phyloP scores from a whole-genome alignment of 2,329 filamentous ascomycete species.

The Aspergillus ruber region DNA sequence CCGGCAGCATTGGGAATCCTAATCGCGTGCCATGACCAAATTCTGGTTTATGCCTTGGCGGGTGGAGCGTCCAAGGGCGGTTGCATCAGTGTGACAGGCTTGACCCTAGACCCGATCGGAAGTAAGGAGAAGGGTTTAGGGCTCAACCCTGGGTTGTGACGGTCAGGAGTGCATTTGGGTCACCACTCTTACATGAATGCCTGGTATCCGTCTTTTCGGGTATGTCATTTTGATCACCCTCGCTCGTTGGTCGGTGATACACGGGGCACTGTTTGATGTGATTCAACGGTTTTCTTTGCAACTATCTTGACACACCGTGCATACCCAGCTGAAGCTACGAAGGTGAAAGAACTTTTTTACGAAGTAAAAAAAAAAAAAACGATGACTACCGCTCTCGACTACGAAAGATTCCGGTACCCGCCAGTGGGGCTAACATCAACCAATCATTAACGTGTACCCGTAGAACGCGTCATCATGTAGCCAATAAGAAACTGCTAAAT shows the following conservation, averaged over 20 bases:
- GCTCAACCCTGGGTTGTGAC: conserved; percentile 19
- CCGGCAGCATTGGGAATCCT: neutral
- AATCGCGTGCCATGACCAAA: no score
- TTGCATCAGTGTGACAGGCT: conserved; percentile 5
- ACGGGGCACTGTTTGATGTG: neutral
- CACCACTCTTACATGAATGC: conserved; percentile 12
- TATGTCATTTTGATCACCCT: conserved; percentile 16
- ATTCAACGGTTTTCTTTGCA: neutral
- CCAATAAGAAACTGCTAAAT: conserved; percentile 27
- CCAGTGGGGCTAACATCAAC: conserved; percentile 1
- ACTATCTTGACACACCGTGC: neutral
- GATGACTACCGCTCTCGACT: neutral
- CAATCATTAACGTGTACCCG: conserved; percentile 17
- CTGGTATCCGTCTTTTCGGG: conserved; percentile 11
- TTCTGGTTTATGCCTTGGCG: no score
- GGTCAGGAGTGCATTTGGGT: conserved; percentile 16
- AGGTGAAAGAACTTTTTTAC: neutral
- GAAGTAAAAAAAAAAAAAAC: neutral
- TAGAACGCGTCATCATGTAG: conserved; percentile 17
- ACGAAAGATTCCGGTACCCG: neutral
- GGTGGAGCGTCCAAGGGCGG: neutral
- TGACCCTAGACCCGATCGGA: conserved; percentile 18
- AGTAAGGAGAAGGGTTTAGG: conserved; percentile 23
- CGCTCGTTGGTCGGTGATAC: neutral
- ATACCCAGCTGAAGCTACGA: neutral